Evolutionary conservation across 176 grass and related monocot genomes (phyloP).

Genomic region (Carex parvula): DNA sequence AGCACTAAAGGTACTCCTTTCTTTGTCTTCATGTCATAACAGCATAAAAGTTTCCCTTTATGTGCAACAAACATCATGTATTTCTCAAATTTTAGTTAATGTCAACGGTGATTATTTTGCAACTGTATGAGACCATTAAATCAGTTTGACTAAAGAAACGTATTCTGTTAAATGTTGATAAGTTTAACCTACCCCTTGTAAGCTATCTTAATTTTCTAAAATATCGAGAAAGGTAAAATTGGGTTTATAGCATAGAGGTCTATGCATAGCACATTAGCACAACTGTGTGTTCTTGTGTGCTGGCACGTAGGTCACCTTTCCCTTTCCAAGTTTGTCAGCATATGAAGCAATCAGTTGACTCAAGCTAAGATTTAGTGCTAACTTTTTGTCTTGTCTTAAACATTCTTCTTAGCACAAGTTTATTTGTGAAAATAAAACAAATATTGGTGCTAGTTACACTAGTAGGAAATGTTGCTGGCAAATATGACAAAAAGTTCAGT

Average conservation of each 20-base stretch:
- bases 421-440: background rate
- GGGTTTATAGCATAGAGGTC: background rate
- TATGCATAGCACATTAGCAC: background rate
- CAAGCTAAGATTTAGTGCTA: background rate
- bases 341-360: background rate
- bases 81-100: background rate
- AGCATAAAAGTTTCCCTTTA: background rate
- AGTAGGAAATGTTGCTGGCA: background rate
- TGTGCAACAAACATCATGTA: background rate
- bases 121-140: background rate
- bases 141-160: background rate
- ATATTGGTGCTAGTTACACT: background rate
- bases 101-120: background rate
- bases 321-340: background rate
- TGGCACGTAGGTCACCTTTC: background rate
- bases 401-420: background rate
- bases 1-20: slow-evolving; percentile 60
- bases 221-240: background rate
- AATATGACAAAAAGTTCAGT: background rate
- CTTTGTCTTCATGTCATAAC: slow-evolving; percentile 4
- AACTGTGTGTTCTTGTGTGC: background rate
- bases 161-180: background rate
- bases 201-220: background rate
- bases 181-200: background rate
- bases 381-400: background rate